Evolutionary conservation across 2,329 filamentous ascomycete species (phyloP).

Genomic region (Thermothelomyces thermophilus): DNA sequence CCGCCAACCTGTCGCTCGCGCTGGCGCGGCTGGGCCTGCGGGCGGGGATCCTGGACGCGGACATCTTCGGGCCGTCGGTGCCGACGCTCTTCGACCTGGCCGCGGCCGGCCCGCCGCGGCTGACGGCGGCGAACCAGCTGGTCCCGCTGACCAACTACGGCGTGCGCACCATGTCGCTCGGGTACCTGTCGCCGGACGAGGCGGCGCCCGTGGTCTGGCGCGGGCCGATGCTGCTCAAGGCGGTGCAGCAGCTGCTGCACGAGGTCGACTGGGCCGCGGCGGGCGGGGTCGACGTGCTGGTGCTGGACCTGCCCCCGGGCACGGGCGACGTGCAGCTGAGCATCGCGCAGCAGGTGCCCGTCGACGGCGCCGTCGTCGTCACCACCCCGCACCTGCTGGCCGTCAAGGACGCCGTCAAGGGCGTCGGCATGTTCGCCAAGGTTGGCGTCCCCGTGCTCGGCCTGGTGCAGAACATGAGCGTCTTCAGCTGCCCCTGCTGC

Average conservation of each 20-base stretch:
- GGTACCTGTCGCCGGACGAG: conserved; percentile 74
- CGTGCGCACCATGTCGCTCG: conserved; percentile 98
- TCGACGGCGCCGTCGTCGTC: conserved; percentile 82
- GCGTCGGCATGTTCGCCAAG: conserved; percentile 87
- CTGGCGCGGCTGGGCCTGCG: conserved; percentile 77
- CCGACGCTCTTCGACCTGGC: conserved; percentile 81
- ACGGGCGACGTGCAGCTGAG: conserved; percentile 95
- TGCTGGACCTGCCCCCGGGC: conserved; percentile 86
- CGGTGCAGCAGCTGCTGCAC: conserved; percentile 88
- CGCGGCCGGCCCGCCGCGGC: conserved; percentile 61
- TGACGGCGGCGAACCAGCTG: conserved; percentile 70
- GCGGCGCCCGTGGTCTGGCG: conserved; percentile 87
- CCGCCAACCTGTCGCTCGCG: conserved; percentile 78
- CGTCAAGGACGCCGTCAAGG: conserved; percentile 84
- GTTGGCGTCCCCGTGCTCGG: conserved; percentile 76
- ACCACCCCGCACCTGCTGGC: conserved; percentile 92
- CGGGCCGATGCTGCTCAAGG: conserved; percentile 96
- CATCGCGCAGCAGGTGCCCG: conserved; percentile 88
- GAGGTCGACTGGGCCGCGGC: conserved; percentile 78
- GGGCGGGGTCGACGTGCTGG: conserved; percentile 67
- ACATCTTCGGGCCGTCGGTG: conserved; percentile 94
- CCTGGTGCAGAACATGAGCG: conserved; percentile 86
- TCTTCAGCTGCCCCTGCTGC: conserved; percentile 76
- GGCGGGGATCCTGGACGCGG: conserved; percentile 84
- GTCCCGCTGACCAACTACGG: conserved; percentile 90